These are phyloP conservation scores for Starmera dryadoides DNA, from an alignment of 805 yeast species.

Conservation along the genomic window DNA sequence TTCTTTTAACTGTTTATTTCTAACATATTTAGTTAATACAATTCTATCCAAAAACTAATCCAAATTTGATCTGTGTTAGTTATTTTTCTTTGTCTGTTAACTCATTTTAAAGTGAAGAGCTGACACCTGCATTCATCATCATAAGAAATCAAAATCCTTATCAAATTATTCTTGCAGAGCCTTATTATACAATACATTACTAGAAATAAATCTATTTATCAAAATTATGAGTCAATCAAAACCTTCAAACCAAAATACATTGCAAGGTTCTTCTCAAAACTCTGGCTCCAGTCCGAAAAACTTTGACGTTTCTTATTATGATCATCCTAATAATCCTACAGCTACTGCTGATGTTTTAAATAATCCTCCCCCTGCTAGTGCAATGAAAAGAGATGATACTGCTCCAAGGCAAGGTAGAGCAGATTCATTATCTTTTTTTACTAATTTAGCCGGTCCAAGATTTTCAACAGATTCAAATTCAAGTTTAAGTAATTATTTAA, in stretches of 20 bases:
- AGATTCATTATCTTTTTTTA: conserved; percentile 20
- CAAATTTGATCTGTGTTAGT: too few relatives aligned
- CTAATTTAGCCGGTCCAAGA: conserved; percentile 17
- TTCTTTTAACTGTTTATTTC: too few relatives aligned
- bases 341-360: conserved; percentile 1
- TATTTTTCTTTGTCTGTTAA: too few relatives aligned
- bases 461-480: conserved; percentile 23
- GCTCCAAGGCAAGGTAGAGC: conserved; percentile 15
- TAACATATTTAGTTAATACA: too few relatives aligned
- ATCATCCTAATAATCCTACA: background rate
- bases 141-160: too few relatives aligned
- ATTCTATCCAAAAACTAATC: too few relatives aligned
- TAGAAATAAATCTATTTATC: too few relatives aligned
- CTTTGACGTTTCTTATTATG: background rate
- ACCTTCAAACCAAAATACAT: background rate
- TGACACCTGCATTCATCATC: too few relatives aligned
- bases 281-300: background rate
- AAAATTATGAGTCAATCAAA: background rate
- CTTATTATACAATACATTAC: too few relatives aligned
- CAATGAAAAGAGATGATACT: background rate
- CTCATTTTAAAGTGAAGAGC: too few relatives aligned
- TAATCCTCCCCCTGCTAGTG: background rate
- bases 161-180: too few relatives aligned
- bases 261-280: background rate
- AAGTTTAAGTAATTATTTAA: conserved; percentile 15